These are phyloP conservation scores for Adansonia digitata DNA, from an alignment of 345 rosid species.

Conservation along the genomic window DNA sequence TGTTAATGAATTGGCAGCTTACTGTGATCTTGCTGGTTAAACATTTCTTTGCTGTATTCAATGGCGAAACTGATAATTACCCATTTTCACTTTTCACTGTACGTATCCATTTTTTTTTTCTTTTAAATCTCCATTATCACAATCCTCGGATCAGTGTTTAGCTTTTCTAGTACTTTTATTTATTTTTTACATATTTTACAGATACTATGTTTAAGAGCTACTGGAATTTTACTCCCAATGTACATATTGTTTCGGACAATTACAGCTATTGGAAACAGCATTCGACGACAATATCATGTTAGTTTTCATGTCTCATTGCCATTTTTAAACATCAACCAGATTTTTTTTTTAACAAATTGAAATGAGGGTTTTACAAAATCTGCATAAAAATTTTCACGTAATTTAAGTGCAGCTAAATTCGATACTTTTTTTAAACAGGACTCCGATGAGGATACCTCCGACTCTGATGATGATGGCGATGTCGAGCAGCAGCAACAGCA, in stretches of 20 bases:
- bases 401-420: background rate
- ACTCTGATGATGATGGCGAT: conserved; percentile 19
- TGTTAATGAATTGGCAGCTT: conserved; percentile 40
- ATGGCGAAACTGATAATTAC: conserved; percentile 50
- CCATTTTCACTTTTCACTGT: conserved; percentile 75
- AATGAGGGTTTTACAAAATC: no score
- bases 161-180: background rate
- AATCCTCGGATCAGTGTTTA: background rate
- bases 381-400: no score
- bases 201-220: conserved; percentile 58
- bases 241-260: conserved; percentile 51
- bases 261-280: conserved; percentile 45
- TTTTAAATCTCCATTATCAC: background rate
- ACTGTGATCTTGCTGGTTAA: conserved; percentile 59
- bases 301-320: background rate
- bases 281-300: conserved; percentile 40
- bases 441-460: conserved; percentile 1
- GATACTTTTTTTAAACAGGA: background rate
- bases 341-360: background rate
- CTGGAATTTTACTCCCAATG: conserved; percentile 81
- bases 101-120: no score
- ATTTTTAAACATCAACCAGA: background rate
- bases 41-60: conserved; percentile 49
- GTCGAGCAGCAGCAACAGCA: conserved; percentile 5
- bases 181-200: conserved; percentile 18